Evolutionary conservation across 192 early-diverging fungal species (phyloP).

Genomic region (Gaertneriomyces semiglobifer): DNA sequence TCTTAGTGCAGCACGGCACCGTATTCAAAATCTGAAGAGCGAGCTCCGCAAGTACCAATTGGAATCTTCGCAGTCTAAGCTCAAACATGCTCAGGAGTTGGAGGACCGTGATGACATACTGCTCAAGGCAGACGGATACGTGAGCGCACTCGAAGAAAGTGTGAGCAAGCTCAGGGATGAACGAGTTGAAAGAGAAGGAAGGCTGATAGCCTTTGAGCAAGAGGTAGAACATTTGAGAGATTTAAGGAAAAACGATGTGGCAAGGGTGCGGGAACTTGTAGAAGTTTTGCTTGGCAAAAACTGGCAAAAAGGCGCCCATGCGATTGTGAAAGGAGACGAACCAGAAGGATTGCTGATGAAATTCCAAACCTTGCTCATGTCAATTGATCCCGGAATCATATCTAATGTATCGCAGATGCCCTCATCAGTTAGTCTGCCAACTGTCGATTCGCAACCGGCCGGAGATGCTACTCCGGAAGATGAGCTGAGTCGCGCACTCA

Average conservation of each 20-base stretch:
- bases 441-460: not conserved
- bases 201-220: not conserved
- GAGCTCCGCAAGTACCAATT: not conserved
- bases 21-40: slow-evolving; percentile 15
- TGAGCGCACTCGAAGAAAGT: not conserved
- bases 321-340: not conserved
- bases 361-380: not conserved
- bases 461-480: not conserved
- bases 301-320: no score
- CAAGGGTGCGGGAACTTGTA: slow-evolving; percentile 1
- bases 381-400: not conserved
- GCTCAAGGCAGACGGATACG: not conserved
- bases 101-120: not conserved
- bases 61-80: not conserved
- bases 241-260: not conserved
- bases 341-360: not conserved
- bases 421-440: not conserved
- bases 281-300: not conserved
- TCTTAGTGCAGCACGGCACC: slow-evolving; percentile 13
- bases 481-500: not conserved
- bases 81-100: not conserved
- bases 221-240: not conserved
- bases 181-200: not conserved
- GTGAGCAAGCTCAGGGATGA: not conserved
- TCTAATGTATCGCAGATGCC: not conserved